phyloP scores from a whole-genome alignment of 1,284 basidiomycete genomes.

The Xerocomus nothofagi region DNA sequence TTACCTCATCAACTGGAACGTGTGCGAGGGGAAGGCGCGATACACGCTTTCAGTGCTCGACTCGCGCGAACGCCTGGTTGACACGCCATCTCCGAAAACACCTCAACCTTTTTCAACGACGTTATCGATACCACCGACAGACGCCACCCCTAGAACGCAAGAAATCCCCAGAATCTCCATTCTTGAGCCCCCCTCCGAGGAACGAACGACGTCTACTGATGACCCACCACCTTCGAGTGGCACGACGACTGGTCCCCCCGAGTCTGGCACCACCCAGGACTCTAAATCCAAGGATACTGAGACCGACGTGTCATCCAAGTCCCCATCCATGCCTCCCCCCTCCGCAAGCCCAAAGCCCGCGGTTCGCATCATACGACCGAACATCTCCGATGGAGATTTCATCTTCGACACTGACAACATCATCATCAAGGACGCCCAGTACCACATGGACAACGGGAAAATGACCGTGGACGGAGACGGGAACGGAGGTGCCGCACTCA shows the following conservation, averaged over 20 bases:
- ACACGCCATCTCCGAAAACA: neutral
- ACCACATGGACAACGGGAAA: neutral
- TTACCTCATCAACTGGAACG: constrained; percentile 19
- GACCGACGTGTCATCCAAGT: neutral
- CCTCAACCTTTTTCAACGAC: neutral
- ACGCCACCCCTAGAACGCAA: constrained; percentile 6
- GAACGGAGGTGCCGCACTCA: constrained; percentile 2
- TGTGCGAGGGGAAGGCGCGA: constrained; percentile 7
- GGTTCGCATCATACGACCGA: constrained; percentile 19
- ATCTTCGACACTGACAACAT: constrained; percentile 25
- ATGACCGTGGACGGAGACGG: constrained; percentile 19
- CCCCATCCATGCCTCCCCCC: neutral
- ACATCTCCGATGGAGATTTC: constrained; percentile 25
- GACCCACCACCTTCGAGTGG: neutral
- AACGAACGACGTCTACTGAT: neutral
- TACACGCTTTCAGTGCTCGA: constrained; percentile 24
- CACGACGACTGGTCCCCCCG: constrained; percentile 1
- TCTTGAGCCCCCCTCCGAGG: neutral
- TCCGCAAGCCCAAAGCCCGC: constrained; percentile 1
- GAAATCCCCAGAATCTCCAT: neutral
- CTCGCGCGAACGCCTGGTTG: neutral
- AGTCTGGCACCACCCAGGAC: neutral
- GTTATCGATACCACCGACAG: neutral
- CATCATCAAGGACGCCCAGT: constrained; percentile 10
- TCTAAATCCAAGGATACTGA: neutral